A percentile compares a stretch with the other conserved stretches of the same genome.
phyloP scores from a whole-genome alignment of 768 basidiomycete genomes.

The Amanita polypyramis region DNA sequence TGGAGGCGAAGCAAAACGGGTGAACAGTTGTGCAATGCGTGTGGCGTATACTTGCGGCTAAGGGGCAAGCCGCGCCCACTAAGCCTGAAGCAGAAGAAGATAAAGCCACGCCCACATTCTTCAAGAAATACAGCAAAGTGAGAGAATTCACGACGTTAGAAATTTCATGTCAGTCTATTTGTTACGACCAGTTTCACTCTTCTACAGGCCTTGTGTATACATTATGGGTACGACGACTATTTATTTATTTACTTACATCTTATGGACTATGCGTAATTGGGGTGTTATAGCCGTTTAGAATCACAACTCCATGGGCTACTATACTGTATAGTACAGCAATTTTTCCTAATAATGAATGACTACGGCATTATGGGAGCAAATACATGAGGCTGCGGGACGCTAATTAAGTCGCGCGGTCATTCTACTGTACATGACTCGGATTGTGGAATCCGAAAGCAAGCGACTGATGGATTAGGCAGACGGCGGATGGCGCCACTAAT shows the following conservation, averaged over 20 bases:
- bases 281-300: background rate
- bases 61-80: conserved; percentile 37
- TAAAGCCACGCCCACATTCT: conserved; percentile 28
- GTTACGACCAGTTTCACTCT: background rate
- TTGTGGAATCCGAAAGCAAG: background rate
- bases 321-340: background rate
- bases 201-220: background rate
- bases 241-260: too few relatives aligned
- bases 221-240: background rate
- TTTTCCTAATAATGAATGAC: background rate
- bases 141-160: background rate
- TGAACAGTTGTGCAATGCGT: conserved; percentile 40
- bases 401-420: too few relatives aligned
- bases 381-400: too few relatives aligned
- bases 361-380: background rate
- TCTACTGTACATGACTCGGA: too few relatives aligned
- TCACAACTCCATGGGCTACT: background rate
- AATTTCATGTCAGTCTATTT: background rate
- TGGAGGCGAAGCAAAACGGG: conserved; percentile 42
- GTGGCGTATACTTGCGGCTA: conserved; percentile 37
- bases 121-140: conserved; percentile 28
- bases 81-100: conserved; percentile 34
- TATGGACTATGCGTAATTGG: background rate
- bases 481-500: background rate
- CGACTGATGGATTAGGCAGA: background rate